A percentile compares a stretch with the other conserved stretches of the same genome.
Conservation (phyloP, 148 eudicot genomes). For the Pharnaceum exiguum region DNA sequence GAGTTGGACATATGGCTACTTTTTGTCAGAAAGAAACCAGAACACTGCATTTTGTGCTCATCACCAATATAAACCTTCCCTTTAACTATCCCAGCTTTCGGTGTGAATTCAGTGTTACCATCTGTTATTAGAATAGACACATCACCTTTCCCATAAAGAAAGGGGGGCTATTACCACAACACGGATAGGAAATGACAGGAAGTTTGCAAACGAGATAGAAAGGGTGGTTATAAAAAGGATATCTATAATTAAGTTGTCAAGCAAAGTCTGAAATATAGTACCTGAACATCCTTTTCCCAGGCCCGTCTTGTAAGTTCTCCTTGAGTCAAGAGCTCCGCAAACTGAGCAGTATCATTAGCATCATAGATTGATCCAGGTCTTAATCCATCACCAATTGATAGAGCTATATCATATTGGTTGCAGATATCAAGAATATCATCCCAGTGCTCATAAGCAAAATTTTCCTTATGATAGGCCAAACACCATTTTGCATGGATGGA, state of each 20-base stretch:
- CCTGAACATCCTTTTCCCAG: slow-evolving; percentile 99
- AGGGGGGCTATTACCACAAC: too few species aligned
- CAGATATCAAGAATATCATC: slow-evolving; percentile 96
- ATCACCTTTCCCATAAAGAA: too few species aligned
- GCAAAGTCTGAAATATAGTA: slow-evolving; percentile 7
- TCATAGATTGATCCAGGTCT: slow-evolving; percentile 97
- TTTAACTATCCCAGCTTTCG: too few species aligned
- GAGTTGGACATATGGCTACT: neutral
- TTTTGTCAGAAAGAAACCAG: too few species aligned
- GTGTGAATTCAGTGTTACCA: too few species aligned
- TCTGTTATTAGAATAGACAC: too few species aligned
- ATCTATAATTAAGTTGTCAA: neutral
- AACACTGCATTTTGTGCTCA: too few species aligned
- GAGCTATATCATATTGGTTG: slow-evolving; percentile 86
- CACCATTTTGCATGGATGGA: slow-evolving; percentile 99
- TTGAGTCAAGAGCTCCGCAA: slow-evolving; percentile 96
- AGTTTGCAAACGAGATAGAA: too few species aligned
- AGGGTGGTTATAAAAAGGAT: neutral
- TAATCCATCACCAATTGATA: slow-evolving; percentile 95
- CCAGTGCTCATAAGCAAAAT: slow-evolving; percentile 99
- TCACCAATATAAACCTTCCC: too few species aligned
- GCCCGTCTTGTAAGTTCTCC: slow-evolving; percentile 95
- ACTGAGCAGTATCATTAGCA: slow-evolving; percentile 97
- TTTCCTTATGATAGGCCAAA: slow-evolving; percentile 91
- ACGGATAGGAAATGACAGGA: too few species aligned